Conservation (phyloP, 495 filamentous ascomycete genomes). For the Tetracladium marchalianum region DNA sequence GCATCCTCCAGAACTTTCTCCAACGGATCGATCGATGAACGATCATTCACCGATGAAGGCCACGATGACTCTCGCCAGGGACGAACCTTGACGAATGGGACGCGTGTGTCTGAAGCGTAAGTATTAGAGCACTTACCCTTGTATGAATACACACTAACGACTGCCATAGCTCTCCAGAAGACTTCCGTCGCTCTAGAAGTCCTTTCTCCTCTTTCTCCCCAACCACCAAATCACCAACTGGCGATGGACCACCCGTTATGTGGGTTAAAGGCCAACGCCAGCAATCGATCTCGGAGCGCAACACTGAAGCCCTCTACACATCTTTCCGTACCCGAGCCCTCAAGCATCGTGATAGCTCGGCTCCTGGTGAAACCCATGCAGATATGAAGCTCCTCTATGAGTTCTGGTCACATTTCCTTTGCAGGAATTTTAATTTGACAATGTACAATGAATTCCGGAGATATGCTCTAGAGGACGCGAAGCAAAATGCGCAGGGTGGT, state of each 20-base stretch:
- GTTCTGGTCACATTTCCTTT: conserved; percentile 72
- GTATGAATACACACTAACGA: neutral
- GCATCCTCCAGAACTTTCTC: conserved; percentile 39
- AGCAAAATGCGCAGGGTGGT: conserved; percentile 38
- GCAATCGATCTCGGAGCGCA: conserved; percentile 21
- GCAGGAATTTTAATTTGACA: conserved; percentile 61
- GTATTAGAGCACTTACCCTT: neutral
- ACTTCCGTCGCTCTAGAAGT: conserved; percentile 14
- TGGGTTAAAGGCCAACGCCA: conserved; percentile 20
- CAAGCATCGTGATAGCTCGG: conserved; percentile 39
- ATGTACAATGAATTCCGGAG: conserved; percentile 76
- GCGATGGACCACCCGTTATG: conserved; percentile 20
- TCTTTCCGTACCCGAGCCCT: conserved; percentile 47
- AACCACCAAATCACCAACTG: conserved; percentile 2
- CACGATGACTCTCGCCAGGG: conserved; percentile 22
- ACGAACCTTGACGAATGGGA: conserved; percentile 20
- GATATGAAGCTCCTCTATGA: conserved; percentile 58
- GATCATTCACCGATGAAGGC: conserved; percentile 26
- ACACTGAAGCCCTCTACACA: conserved; percentile 42
- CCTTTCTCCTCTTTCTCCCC: conserved; percentile 17
- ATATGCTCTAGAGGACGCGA: conserved; percentile 58
- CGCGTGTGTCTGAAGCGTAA: conserved; percentile 25
- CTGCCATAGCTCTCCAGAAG: conserved; percentile 17
- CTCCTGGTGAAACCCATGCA: conserved; percentile 37
- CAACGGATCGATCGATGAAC: conserved; percentile 44